Conservation (phyloP, 352 stramenopile species). For the Pythium biforme region DNA sequence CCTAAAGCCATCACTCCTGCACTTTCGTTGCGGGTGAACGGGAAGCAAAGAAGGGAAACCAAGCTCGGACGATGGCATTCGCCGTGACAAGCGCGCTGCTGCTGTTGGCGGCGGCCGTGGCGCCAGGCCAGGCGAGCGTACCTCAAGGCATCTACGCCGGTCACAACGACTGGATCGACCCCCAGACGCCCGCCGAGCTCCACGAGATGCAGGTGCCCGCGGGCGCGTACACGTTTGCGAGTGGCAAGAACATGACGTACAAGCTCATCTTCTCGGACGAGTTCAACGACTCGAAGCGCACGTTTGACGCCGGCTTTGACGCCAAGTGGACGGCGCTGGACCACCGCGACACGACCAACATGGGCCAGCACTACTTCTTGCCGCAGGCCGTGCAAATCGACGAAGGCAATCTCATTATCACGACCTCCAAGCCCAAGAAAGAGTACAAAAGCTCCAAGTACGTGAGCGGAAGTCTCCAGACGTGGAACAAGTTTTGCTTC, state of each 20-base stretch:
- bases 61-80: constrained; percentile 22
- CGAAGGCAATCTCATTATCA: constrained; percentile 93
- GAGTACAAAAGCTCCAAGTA: constrained; percentile 73
- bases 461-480: constrained; percentile 94
- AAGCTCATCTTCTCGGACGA: constrained; percentile 96
- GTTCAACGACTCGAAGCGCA: constrained; percentile 93
- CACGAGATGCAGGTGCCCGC: constrained; percentile 47
- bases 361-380: constrained; percentile 97
- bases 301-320: constrained; percentile 94
- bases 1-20: too few species aligned
- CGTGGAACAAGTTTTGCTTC: constrained; percentile 99
- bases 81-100: constrained; percentile 27
- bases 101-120: constrained; percentile 9
- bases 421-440: constrained; percentile 82
- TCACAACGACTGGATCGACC: constrained; percentile 70
- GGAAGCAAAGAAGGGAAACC: too few species aligned
- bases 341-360: constrained; percentile 94
- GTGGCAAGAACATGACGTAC: constrained; percentile 53
- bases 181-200: constrained; percentile 57
- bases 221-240: constrained; percentile 33
- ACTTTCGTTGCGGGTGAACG: too few species aligned
- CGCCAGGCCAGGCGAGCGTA: constrained; percentile 22
- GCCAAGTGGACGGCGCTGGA: constrained; percentile 95
- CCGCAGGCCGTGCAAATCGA: constrained; percentile 90
- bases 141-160: constrained; percentile 42